phyloP scores from a whole-genome alignment of 345 rosid genomes.

The Gossypium australe region DNA sequence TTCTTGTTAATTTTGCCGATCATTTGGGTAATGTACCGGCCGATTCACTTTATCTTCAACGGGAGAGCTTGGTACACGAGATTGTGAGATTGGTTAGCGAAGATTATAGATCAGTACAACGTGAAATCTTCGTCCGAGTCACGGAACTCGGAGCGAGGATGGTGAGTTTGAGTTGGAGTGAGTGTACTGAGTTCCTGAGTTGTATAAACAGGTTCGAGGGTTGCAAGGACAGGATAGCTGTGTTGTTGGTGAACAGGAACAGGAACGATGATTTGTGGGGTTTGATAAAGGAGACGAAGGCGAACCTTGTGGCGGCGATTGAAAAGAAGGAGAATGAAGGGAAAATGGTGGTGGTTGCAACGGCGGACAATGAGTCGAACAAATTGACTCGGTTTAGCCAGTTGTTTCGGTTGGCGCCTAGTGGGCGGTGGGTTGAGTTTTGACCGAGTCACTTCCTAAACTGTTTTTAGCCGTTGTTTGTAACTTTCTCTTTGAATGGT shows the following conservation, averaged over 20 bases:
- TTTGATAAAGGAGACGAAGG: slow-evolving; percentile 19
- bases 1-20: slow-evolving; percentile 29
- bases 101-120: slow-evolving; percentile 41
- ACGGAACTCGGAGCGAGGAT: slow-evolving; percentile 29
- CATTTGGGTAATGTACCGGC: slow-evolving; percentile 29
- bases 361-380: slow-evolving; percentile 2
- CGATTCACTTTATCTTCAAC: slow-evolving; percentile 39
- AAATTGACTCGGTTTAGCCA: neutral
- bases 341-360: slow-evolving; percentile 12
- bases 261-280: slow-evolving; percentile 50
- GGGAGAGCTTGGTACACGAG: slow-evolving; percentile 39
- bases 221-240: slow-evolving; percentile 29
- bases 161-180: slow-evolving; percentile 23
- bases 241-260: slow-evolving; percentile 39
- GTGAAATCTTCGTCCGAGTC: slow-evolving; percentile 36
- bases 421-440: neutral
- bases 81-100: slow-evolving; percentile 39
- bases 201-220: slow-evolving; percentile 31
- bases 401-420: neutral
- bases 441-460: slow-evolving; percentile 2
- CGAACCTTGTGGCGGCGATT: slow-evolving; percentile 6
- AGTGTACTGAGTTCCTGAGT: slow-evolving; percentile 29
- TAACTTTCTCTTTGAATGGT: neutral
- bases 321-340: slow-evolving; percentile 16
- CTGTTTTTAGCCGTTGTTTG: neutral